Conservation (phyloP, 495 filamentous ascomycete species). For the Tuber aestivum region DNA sequence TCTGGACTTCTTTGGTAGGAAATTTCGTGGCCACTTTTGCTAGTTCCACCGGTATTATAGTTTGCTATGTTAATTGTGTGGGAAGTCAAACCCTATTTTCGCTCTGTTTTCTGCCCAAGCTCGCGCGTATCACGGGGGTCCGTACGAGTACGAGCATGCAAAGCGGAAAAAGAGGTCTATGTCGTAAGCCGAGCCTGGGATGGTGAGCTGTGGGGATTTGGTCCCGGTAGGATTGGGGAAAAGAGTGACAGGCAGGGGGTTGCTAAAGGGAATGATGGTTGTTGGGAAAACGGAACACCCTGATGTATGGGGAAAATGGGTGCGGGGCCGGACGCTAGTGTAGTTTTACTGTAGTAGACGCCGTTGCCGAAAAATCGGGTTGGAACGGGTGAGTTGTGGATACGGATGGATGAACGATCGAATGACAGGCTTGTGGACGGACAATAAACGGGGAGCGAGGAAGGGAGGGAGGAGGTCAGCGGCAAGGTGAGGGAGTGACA, state of each 20-base stretch:
- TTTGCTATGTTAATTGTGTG: not conserved
- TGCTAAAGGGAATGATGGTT: not conserved
- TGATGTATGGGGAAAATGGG: not conserved
- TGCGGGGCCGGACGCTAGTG: not conserved
- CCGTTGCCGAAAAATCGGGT: not conserved
- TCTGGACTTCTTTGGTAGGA: not conserved
- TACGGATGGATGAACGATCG: not conserved
- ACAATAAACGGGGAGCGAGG: not conserved
- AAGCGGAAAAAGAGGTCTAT: not conserved
- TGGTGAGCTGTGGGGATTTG: not conserved
- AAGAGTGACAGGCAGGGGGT: not conserved
- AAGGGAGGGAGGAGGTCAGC: not conserved
- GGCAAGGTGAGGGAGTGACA: not conserved
- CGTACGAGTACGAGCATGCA: not conserved
- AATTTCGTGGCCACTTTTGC: slow-evolving; percentile 1
- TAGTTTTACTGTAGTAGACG: not conserved
- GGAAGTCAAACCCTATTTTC: not conserved
- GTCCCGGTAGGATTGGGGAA: not conserved
- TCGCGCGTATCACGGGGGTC: not conserved
- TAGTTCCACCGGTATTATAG: not conserved
- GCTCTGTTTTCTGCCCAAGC: not conserved
- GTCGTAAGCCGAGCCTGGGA: not conserved
- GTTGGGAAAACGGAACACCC: not conserved
- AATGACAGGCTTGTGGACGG: not conserved
- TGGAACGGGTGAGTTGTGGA: not conserved